Evolutionary conservation across 805 yeast species (phyloP).

Genomic region (Tetrapisispora pingtungensis): DNA sequence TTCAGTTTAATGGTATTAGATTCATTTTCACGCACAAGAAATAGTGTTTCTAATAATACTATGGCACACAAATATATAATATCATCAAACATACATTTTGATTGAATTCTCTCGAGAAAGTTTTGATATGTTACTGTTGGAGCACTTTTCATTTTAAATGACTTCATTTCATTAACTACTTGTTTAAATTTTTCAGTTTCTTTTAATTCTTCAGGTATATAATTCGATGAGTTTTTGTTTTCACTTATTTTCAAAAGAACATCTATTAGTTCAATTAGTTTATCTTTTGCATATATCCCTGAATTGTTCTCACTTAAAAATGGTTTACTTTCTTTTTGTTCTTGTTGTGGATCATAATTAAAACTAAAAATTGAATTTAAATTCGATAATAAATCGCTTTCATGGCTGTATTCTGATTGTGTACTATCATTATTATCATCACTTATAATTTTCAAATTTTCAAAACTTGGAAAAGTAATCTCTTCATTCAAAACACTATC

Average conservation of each 20-base stretch:
- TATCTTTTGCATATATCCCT: constrained; percentile 5
- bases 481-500: neutral
- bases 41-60: constrained; percentile 16
- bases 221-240: neutral
- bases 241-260: constrained; percentile 8
- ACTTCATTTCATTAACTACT: neutral
- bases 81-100: constrained; percentile 23
- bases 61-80: constrained; percentile 21
- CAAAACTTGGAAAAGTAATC: neutral
- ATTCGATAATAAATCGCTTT: neutral
- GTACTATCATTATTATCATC: neutral
- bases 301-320: neutral
- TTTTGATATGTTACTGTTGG: constrained; percentile 20
- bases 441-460: neutral
- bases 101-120: constrained; percentile 20
- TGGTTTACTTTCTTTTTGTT: neutral
- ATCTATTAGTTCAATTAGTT: constrained; percentile 9
- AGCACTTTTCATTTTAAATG: constrained; percentile 23
- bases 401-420: neutral
- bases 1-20: constrained; percentile 8
- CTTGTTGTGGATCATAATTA: neutral
- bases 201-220: neutral
- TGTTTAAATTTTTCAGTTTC: constrained; percentile 1
- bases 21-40: constrained; percentile 9
- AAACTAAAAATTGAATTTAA: neutral